Evolutionary conservation across 352 stramenopile genomes (phyloP), one percentile per base, ranked within the genome.

Genomic region (Globisporangium paddicum): DNA sequence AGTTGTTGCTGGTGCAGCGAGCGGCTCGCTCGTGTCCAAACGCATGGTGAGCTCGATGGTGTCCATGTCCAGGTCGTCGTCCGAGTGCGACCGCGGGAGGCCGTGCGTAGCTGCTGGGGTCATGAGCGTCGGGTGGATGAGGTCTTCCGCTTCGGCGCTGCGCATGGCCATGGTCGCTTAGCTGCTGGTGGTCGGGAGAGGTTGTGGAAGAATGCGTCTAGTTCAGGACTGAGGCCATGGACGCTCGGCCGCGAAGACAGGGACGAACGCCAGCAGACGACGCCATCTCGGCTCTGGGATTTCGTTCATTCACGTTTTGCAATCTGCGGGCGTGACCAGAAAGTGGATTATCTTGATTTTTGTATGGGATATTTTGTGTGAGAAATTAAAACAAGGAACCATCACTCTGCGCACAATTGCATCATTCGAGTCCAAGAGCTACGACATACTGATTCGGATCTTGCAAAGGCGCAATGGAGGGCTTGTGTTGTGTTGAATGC

Each of bases 191-290:
- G n/a, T n/a, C n/a, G n/a, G n/a, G n/a, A n/a, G n/a, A n/a, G n/a
- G n/a, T n/a, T n/a, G n/a, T n/a, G n/a, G n/a, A n/a, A n/a, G n/a
- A n/a, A n/a, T n/a, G n/a, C 6, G 50, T 44, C 50, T 47, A 5
- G 50, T 57, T 57, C 21, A 16, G 34, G 35, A 57, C 50, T 57
- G 50, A 57, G 47, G 8, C n/a, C 28, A 28, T 26, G n/a, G n/a
- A n/a, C n/a, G n/a, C n/a, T n/a, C n/a, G n/a, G n/a, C n/a, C n/a
- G n/a, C n/a, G n/a, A n/a, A n/a, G n/a, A n/a, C n/a, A n/a, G n/a
- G n/a, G n/a, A n/a, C n/a, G n/a, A n/a, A n/a, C n/a, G n/a, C n/a
- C n/a, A n/a, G n/a, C n/a, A n/a, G 14, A 18, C 14, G 37, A 42
- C 13, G 34, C 5, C 34, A 38, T 38, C 34, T 38, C 34, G 13